These are phyloP conservation scores for Vaccinium corymbosum DNA, from an alignment of 148 eudicot genomes.

Conservation along the genomic window DNA sequence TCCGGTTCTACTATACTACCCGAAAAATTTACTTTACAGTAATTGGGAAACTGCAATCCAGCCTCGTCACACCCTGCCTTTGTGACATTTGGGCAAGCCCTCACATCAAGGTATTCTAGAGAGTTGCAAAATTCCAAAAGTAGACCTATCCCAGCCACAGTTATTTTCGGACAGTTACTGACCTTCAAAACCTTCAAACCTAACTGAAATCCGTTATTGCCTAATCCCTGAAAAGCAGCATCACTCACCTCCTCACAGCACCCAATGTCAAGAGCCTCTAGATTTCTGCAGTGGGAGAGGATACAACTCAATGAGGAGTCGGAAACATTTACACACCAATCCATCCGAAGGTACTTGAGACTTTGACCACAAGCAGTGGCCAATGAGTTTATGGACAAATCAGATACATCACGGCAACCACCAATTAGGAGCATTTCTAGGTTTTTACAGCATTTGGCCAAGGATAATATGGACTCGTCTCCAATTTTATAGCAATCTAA, in stretches of 20 bases:
- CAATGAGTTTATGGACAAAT: constrained; percentile 51
- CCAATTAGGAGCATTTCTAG: constrained; percentile 82
- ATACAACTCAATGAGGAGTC: constrained; percentile 62
- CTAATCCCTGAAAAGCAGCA: constrained; percentile 64
- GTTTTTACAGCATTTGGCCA: constrained; percentile 63
- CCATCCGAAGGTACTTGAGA: constrained; percentile 74
- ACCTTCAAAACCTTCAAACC: constrained; percentile 60
- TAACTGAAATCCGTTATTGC: constrained; percentile 34
- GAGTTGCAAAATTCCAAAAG: constrained; percentile 55
- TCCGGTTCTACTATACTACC: constrained; percentile 69
- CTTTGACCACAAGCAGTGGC: constrained; percentile 47
- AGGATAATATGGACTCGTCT: constrained; percentile 53
- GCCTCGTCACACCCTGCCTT: constrained; percentile 64
- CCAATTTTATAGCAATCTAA: constrained; percentile 77
- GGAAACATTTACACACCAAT: constrained; percentile 83
- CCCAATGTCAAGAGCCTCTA: constrained; percentile 76
- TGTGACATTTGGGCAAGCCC: constrained; percentile 79
- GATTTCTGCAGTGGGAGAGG: constrained; percentile 51
- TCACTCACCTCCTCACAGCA: constrained; percentile 92
- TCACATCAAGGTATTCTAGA: constrained; percentile 80
- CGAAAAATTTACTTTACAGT: constrained; percentile 67
- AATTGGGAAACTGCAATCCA: constrained; percentile 59
- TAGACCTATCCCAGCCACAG: constrained; percentile 53
- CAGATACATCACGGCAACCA: constrained; percentile 72
- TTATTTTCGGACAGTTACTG: constrained; percentile 79